phyloP scores from a whole-genome alignment of 2,329 filamentous ascomycete species.

The Incumbomyces lentus region DNA sequence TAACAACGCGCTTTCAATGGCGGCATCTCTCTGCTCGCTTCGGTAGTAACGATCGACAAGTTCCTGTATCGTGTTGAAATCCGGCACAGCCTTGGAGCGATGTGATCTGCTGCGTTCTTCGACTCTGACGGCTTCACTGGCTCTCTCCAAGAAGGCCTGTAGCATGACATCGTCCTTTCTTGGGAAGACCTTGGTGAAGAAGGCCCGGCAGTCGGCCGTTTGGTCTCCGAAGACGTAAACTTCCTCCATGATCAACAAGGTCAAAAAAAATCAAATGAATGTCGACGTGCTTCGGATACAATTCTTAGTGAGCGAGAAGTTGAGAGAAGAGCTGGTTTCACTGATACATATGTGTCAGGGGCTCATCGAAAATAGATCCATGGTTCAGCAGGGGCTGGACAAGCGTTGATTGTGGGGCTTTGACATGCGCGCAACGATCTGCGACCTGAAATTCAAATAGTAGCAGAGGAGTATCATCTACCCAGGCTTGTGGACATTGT shows the following conservation, averaged over 20 bases:
- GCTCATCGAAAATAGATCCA: conserved; percentile 20
- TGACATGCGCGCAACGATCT: conserved; percentile 19
- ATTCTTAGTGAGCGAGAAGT: conserved; percentile 14
- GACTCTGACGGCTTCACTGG: conserved; percentile 31
- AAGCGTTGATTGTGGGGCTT: conserved; percentile 17
- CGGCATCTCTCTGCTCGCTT: conserved; percentile 25
- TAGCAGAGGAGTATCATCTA: conserved; percentile 18
- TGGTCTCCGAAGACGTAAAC: conserved; percentile 40
- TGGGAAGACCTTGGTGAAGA: conserved; percentile 32
- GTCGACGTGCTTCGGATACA: conserved; percentile 18
- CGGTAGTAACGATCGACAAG: conserved; percentile 22
- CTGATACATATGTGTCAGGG: conserved; percentile 8
- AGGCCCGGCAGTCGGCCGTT: conserved; percentile 33
- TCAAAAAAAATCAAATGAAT: conserved; percentile 5
- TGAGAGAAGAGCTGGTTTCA: conserved; percentile 11
- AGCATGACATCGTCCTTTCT: conserved; percentile 34
- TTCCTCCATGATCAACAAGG: conserved; percentile 20
- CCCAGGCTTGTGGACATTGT: conserved; percentile 16
- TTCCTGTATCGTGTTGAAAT: conserved; percentile 22
- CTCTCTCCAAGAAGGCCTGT: conserved; percentile 34
- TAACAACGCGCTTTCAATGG: conserved; percentile 34
- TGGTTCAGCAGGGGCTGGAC: conserved; percentile 12
- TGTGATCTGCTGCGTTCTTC: conserved; percentile 27
- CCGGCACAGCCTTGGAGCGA: conserved; percentile 21
- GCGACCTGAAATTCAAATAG: conserved; percentile 18